phyloP scores from a whole-genome alignment of 768 basidiomycete genomes.

The Termitomyces sp. region DNA sequence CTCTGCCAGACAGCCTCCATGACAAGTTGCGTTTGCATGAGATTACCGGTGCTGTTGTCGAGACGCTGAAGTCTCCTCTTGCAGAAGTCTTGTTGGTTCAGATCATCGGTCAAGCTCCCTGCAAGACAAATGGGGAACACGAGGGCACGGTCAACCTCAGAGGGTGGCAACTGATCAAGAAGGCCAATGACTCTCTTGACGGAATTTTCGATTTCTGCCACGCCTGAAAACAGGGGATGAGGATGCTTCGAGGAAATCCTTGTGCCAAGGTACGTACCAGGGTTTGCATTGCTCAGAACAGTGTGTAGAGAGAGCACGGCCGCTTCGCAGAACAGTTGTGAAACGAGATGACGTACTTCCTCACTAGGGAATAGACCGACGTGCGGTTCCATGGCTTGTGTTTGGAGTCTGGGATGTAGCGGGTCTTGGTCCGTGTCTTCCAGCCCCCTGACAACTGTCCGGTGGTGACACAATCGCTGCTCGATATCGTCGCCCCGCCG shows the following conservation, averaged over 20 bases:
- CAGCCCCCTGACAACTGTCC: constrained; percentile 23
- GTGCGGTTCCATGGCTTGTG: constrained; percentile 22
- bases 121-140: constrained; percentile 72
- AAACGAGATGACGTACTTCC: constrained; percentile 44
- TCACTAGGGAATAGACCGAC: constrained; percentile 28
- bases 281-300: constrained; percentile 60
- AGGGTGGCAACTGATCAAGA: constrained; percentile 47
- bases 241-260: not conserved
- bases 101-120: constrained; percentile 69
- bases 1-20: constrained; percentile 71
- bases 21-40: constrained; percentile 48
- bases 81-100: constrained; percentile 48
- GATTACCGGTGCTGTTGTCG: constrained; percentile 55
- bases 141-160: constrained; percentile 58
- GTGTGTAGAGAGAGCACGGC: constrained; percentile 66
- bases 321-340: constrained; percentile 58
- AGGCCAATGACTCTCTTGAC: constrained; percentile 50
- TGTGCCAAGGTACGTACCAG: constrained; percentile 41
- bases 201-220: constrained; percentile 60
- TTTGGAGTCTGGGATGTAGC: constrained; percentile 36
- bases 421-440: constrained; percentile 27
- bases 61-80: constrained; percentile 48
- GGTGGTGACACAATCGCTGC: constrained; percentile 48
- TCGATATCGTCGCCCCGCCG: constrained; percentile 69
- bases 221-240: constrained; percentile 36